Evolutionary conservation across 306 rosid genomes (phyloP).

Genomic region (Quercus parvula): DNA sequence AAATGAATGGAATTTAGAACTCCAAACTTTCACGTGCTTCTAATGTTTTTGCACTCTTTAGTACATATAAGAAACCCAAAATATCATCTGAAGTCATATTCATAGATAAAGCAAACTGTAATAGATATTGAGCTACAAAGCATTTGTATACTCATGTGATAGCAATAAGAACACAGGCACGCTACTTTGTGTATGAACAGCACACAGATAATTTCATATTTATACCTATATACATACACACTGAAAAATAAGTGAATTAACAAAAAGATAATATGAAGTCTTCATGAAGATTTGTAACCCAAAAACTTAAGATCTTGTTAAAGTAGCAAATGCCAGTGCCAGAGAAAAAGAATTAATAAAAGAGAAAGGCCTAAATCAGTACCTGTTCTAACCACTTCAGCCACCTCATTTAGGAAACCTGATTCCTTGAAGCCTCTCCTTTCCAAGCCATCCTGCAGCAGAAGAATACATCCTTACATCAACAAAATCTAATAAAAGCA

Average conservation of each 20-base stretch:
- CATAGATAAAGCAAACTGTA: background rate
- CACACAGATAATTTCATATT: background rate
- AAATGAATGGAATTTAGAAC: background rate
- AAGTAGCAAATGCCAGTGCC: background rate
- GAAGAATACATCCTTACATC: constrained; percentile 13
- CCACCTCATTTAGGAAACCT: constrained; percentile 86
- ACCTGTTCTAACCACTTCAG: constrained; percentile 93
- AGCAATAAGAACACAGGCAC: background rate
- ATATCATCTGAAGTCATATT: background rate
- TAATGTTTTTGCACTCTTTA: background rate
- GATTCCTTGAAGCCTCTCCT: constrained; percentile 92
- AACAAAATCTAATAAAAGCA: constrained; percentile 15
- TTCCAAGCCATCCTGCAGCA: constrained; percentile 83
- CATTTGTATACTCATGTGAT: background rate
- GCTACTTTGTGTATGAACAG: background rate
- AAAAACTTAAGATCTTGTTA: background rate
- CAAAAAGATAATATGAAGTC: background rate
- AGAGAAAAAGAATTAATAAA: background rate
- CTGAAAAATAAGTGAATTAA: background rate
- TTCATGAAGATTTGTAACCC: background rate
- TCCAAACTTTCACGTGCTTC: background rate
- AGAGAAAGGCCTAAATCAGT: constrained; percentile 10
- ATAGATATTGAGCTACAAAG: background rate
- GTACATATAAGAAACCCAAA: background rate
- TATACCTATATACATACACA: too few relatives aligned